Evolutionary conservation across 768 basidiomycete genomes (phyloP), one percentile per base, ranked within the genome.

Genomic region (Tricholoma sp.): DNA sequence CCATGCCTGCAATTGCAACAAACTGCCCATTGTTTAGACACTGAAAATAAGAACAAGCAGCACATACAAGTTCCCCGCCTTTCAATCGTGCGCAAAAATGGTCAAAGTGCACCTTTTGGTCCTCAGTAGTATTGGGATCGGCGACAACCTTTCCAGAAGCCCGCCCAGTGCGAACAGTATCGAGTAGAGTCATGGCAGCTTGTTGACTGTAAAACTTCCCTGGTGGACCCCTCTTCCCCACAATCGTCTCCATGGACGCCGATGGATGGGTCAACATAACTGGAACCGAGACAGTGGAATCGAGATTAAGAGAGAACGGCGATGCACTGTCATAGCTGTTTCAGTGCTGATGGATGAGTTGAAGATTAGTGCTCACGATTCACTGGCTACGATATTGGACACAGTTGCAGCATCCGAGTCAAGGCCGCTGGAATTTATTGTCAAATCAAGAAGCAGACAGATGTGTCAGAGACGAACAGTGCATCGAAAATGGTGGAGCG

Each of bases 401-500:
- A 59, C 57, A 9, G 59, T 36, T 32, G 31, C 50, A 31, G 63
- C 55, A 33, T 72, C 67, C 7, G 68, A 71, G 11, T 73, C 78
- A 55, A 75, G 59, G 8, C 72, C 72, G 52, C 77, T 79, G 18
- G 0, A 59, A 47, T 45, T 29, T 11, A 53, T 33, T 33, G 42
- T 24, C 31, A 49, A 29, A 9, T 15, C 9, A 18, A 10, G n/a
- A 32, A 37, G 52, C 41, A 52, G 62, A 50, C 37, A 44, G 50
- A 56, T 48, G 53, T 29, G 52, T 59, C 58, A 56, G 53, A 54
- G 36, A 73, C 84, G 61, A 54, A 86, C 86, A 86, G 65, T 52
- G 83, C 82, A 18, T 84, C 85, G 61, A 88, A 88, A 28, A 88
- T 87, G 1, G 85, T 86, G n/a, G 80, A 74, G 36, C 71, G 70